Conservation (phyloP, 768 basidiomycete species). For the Sporobolomyces roseus region DNA sequence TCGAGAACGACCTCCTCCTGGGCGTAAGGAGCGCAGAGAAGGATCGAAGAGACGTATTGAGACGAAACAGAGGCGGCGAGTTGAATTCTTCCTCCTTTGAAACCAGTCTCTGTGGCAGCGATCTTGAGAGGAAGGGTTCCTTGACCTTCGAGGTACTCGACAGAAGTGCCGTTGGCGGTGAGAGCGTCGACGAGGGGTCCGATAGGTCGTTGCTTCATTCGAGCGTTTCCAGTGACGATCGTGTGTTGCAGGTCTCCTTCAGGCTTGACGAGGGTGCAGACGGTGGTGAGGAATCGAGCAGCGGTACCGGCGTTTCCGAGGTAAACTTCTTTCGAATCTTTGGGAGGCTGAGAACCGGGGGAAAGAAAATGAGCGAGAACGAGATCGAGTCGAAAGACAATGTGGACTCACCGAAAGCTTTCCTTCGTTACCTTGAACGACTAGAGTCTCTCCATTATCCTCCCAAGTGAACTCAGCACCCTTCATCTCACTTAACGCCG, state of each 20-base stretch:
- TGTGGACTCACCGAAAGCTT: slow-evolving; percentile 55
- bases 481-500: slow-evolving; percentile 80
- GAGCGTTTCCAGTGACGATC: slow-evolving; percentile 89
- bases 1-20: slow-evolving; percentile 75
- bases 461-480: slow-evolving; percentile 93
- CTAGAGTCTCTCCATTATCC: slow-evolving; percentile 89
- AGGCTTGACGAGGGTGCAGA: slow-evolving; percentile 78
- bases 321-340: slow-evolving; percentile 79
- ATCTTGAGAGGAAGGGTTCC: slow-evolving; percentile 89
- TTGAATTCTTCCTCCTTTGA: slow-evolving; percentile 74
- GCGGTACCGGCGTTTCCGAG: slow-evolving; percentile 97
- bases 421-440: slow-evolving; percentile 83
- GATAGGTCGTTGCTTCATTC: slow-evolving; percentile 98
- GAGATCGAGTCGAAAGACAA: too few relatives aligned
- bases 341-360: slow-evolving; percentile 54
- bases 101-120: slow-evolving; percentile 62
- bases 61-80: slow-evolving; percentile 92
- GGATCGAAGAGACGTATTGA: slow-evolving; percentile 96
- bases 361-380: background rate
- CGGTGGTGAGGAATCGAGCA: slow-evolving; percentile 92
- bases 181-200: slow-evolving; percentile 91
- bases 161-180: slow-evolving; percentile 67
- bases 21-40: slow-evolving; percentile 95
- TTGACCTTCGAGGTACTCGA: slow-evolving; percentile 68
- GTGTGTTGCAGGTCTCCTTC: slow-evolving; percentile 56